These are phyloP conservation scores for Capronia epimyces DNA, from an alignment of 2,329 filamentous ascomycete species.

Conservation along the genomic window DNA sequence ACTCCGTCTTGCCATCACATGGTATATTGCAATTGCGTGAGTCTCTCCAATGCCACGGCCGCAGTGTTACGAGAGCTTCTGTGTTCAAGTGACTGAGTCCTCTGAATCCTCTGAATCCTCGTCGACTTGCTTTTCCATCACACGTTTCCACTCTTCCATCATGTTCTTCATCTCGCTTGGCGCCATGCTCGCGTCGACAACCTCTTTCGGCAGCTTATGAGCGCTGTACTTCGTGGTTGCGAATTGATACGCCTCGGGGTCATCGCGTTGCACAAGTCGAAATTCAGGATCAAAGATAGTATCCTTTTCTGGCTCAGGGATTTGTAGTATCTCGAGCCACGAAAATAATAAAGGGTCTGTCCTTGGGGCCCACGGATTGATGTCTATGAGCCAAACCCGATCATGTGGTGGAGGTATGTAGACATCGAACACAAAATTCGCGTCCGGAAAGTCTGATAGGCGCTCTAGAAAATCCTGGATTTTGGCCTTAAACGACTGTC, in stretches of 20 bases:
- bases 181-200: constrained; percentile 64
- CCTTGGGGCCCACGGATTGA: constrained; percentile 87
- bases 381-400: constrained; percentile 78
- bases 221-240: constrained; percentile 83
- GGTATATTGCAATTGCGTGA: too few relatives aligned
- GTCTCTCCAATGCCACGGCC: background rate
- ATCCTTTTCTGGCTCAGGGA: constrained; percentile 42
- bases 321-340: constrained; percentile 78
- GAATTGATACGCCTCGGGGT: constrained; percentile 84
- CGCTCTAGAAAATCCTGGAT: constrained; percentile 73
- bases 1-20: too few relatives aligned
- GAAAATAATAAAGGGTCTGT: constrained; percentile 86
- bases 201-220: constrained; percentile 89
- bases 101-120: constrained; percentile 39
- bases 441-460: constrained; percentile 64
- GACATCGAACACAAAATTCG: constrained; percentile 82
- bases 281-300: constrained; percentile 65
- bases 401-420: constrained; percentile 76
- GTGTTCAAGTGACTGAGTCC: too few relatives aligned
- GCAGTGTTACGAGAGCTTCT: background rate
- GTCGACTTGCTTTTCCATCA: constrained; percentile 41
- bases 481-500: constrained; percentile 59
- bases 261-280: constrained; percentile 72
- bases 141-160: constrained; percentile 66
- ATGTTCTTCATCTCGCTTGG: constrained; percentile 74